These are phyloP conservation scores for Citrus trifoliata DNA, from an alignment of 345 rosid genomes.

Conservation along the genomic window DNA sequence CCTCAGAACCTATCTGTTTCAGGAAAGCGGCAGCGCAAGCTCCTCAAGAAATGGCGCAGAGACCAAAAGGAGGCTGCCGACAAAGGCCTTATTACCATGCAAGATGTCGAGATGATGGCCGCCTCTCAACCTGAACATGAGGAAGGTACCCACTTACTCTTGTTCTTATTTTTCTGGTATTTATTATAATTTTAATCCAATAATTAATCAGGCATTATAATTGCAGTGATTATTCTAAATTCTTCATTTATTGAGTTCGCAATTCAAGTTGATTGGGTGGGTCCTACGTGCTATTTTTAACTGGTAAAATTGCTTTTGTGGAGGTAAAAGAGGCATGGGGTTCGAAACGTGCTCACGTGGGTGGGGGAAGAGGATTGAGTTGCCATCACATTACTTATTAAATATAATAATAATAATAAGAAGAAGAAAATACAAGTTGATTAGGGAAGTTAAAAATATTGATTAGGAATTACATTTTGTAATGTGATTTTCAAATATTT, in stretches of 20 bases:
- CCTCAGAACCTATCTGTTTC: slow-evolving; percentile 47
- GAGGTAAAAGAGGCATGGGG: too few species aligned
- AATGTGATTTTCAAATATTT: not conserved
- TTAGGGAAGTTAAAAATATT: not conserved
- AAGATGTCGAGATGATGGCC: slow-evolving; percentile 80
- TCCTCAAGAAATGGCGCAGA: slow-evolving; percentile 71
- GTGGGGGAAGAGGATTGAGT: too few species aligned
- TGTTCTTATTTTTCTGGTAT: not conserved
- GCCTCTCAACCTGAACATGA: slow-evolving; percentile 53
- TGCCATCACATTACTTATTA: too few species aligned
- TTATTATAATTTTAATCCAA: too few species aligned
- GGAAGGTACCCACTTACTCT: too few species aligned
- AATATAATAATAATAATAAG: too few species aligned
- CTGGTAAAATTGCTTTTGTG: too few species aligned
- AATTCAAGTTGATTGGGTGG: not conserved
- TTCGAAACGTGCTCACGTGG: too few species aligned
- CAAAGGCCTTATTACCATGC: slow-evolving; percentile 69
- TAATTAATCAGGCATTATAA: too few species aligned
- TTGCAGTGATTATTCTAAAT: not conserved
- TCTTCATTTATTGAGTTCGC: not conserved
- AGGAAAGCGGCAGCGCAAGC: slow-evolving; percentile 80
- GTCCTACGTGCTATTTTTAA: too few species aligned
- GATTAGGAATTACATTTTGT: not conserved
- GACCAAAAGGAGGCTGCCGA: slow-evolving; percentile 72
- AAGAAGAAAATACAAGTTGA: not conserved